Base-by-base conservation (phyloP, 106 monocot species). In the Triglochin maritima region DNA sequence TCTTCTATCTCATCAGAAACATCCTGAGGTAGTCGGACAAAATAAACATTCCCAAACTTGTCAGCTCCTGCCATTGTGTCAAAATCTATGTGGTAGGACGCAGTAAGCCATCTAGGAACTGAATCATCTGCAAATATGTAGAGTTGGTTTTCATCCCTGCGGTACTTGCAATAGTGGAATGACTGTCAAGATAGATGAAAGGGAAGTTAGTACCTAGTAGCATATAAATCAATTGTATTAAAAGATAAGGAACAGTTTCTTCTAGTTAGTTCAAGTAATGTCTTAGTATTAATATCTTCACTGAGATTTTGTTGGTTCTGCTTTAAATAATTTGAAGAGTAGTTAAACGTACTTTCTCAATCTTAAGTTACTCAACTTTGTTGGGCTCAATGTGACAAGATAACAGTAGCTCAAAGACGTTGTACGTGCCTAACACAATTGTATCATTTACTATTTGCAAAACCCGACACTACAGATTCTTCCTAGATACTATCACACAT, bases 91-190 rank as follows among this genome's bases (percentile, higher is more conserved):
- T 95, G 95, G 52, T 87, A 77, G 11, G 95, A 69, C 57, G 95
- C 85, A 10, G 95, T 95, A 10, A 95, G 71, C 90, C 90, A 95
- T 43, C 95, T 85, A 9, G 95, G 95, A 46, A 95, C 95, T 56
- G 77, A 79, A 62, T 95, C 95, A 74, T 95, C 95, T 48, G 95
- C 95, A 76, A 95, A 90, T 74, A 95, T 90, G 55, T 88, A 90
- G 4, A 96, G 74, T 69, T 96, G 90, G 52, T 90, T 90, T 69
- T 90, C 95, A 57, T 96, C 96, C 52, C 88, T 74, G 51, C 96
- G 81, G 72, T 88, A 96, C 79, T 96, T 96, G 90, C 96, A 96
- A 72, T 90, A 98, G 61, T 91, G 96, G 64, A 98, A 98, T 47
- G 96, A 98, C 96, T 98, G 86, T 74, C 77, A 71, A 44, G 44